These are phyloP conservation scores for Ailanthus altissimus DNA, from an alignment of 345 rosid genomes.

Conservation along the genomic window DNA sequence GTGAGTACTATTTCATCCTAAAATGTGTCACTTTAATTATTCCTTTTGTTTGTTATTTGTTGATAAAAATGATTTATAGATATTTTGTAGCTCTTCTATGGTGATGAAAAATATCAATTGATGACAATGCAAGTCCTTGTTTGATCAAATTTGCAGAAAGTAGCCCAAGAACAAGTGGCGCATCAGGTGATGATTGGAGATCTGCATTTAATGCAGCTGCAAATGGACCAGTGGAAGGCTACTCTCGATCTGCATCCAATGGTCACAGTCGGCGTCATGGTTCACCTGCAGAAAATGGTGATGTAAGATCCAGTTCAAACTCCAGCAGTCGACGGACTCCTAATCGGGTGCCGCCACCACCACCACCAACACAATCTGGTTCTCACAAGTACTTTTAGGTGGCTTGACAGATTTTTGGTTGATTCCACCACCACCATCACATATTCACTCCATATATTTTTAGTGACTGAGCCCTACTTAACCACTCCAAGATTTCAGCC, in stretches of 20 bases:
- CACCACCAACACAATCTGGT: slow-evolving; percentile 43
- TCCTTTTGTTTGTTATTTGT: background rate
- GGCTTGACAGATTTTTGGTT: slow-evolving; percentile 7
- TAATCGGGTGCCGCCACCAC: slow-evolving; percentile 62
- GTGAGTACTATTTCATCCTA: too few species aligned
- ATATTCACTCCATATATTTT: slow-evolving; percentile 8
- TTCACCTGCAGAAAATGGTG: slow-evolving; percentile 68
- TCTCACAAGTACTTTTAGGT: slow-evolving; percentile 28
- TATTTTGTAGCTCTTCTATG: background rate
- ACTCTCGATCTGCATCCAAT: slow-evolving; percentile 52
- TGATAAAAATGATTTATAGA: background rate
- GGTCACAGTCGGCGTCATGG: slow-evolving; percentile 61
- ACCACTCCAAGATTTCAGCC: slow-evolving; percentile 20
- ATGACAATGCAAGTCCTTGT: background rate
- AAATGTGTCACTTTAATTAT: too few species aligned
- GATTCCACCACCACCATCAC: slow-evolving; percentile 17
- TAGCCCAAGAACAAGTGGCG: slow-evolving; percentile 69
- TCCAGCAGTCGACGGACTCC: slow-evolving; percentile 77
- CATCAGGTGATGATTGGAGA: slow-evolving; percentile 86
- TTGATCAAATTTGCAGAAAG: slow-evolving; percentile 50
- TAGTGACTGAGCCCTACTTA: slow-evolving; percentile 14
- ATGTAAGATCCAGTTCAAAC: slow-evolving; percentile 50
- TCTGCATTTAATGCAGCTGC: slow-evolving; percentile 85
- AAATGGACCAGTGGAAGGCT: slow-evolving; percentile 46
- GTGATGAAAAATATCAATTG: background rate